phyloP scores from a whole-genome alignment of 2,329 filamentous ascomycete genomes.

The Pyrenochaeta sp. region DNA sequence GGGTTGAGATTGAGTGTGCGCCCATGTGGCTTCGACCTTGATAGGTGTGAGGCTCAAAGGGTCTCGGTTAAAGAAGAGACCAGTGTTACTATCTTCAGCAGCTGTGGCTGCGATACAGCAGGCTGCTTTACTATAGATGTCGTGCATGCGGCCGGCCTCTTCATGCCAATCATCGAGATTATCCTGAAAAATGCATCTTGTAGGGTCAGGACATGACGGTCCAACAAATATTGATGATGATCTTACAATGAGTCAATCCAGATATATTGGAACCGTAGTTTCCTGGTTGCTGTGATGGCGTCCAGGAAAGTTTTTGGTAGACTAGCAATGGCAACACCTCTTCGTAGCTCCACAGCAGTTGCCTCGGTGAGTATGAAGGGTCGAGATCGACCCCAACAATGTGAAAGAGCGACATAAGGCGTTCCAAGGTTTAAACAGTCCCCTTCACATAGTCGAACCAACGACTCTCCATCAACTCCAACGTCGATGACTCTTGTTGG shows the following conservation, averaged over 20 bases:
- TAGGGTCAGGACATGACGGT: not conserved
- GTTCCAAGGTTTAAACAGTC: not conserved
- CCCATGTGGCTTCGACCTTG: not conserved
- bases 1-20: not conserved
- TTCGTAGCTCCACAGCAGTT: not conserved
- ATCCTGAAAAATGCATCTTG: constrained; percentile 26
- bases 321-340: not conserved
- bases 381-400: not conserved
- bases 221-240: not conserved
- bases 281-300: not conserved
- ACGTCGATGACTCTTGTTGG: not conserved
- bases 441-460: not conserved
- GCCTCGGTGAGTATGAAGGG: not conserved
- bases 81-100: not conserved
- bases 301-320: not conserved
- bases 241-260: constrained; percentile 1
- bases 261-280: not conserved
- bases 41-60: not conserved
- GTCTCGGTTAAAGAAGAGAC: constrained; percentile 9
- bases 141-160: constrained; percentile 10
- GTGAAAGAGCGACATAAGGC: not conserved
- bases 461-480: not conserved
- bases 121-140: constrained; percentile 13
- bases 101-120: constrained; percentile 18
- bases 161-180: constrained; percentile 10